Evolutionary conservation across 768 basidiomycete genomes (phyloP), one percentile per base, ranked within the genome.

Genomic region (Tylopilus plumbeoviolaceoides): DNA sequence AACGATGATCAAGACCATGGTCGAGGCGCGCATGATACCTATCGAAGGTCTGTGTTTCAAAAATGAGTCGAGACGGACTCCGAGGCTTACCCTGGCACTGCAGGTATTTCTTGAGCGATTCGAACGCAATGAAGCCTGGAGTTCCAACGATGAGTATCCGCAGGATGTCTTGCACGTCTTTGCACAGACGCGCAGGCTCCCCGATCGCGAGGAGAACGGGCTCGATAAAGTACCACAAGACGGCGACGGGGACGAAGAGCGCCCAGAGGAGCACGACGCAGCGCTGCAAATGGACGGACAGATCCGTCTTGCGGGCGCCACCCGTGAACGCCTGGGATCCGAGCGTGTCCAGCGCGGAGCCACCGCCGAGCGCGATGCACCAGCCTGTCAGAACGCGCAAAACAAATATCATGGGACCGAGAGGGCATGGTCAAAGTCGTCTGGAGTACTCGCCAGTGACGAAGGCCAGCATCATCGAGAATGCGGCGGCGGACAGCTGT

Each of bases 251-350:
- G 44, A 89, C 60, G 50, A 87, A 75, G 23, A 89, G 70, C 0
- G 78, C 53, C 78, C 83, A 87, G 17, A 90, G 71, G 11, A 89
- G 63, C 21, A 85, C 41, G 46, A 88, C 63, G 58, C 85, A 87
- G 58, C 89, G 75, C 65, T 89, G 87, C 31, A 89, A 74, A 59
- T 89, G 83, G 18, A 89, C 62, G 4, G 86, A 85, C 9, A 91
- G 73, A 59, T 86, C 85, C 7, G 83, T 79, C n/a, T 76, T 73
- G 46, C 64, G 74, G 52, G 60, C 70, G 31, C 83, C 79, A 23
- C 84, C 84, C 12, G 86, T 89, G 69, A 83, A 91, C 1, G 88
- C 80, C 60, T 87, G 85, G 1, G 88, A 89, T 38, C 87, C 87
- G 50, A 89, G 73, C 0, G 89, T 90, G 64, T 89, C 87, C 33